Conservation (phyloP, 768 basidiomycete species). For the Coprinellus micaceus region DNA sequence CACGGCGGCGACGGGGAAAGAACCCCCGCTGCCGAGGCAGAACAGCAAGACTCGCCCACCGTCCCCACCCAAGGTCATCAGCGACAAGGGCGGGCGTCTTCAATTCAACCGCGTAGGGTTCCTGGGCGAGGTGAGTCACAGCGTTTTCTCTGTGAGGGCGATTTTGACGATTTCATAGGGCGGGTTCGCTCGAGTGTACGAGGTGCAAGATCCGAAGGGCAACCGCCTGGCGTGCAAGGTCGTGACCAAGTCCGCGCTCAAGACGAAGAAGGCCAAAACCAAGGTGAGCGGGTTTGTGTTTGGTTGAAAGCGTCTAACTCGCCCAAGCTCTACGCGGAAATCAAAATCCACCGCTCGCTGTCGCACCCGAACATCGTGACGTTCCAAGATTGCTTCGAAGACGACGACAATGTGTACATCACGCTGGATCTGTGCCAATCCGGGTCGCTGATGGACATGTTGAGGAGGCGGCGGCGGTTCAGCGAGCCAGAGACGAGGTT, state of each 20-base stretch:
- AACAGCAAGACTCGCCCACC: constrained; percentile 80
- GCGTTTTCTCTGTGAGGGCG: background rate
- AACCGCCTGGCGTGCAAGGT: constrained; percentile 85
- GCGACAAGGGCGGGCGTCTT: constrained; percentile 53
- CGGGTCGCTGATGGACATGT: constrained; percentile 88
- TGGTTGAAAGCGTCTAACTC: too few species aligned
- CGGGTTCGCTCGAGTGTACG: constrained; percentile 95
- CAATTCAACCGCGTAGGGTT: constrained; percentile 75
- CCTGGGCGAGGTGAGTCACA: constrained; percentile 74
- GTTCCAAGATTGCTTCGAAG: constrained; percentile 95
- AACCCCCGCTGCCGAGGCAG: constrained; percentile 73
- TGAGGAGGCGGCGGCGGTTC: constrained; percentile 81
- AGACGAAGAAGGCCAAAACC: constrained; percentile 95
- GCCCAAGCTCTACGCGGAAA: constrained; percentile 90
- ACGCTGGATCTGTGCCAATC: constrained; percentile 88
- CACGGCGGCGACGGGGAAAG: constrained; percentile 37
- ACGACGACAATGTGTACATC: constrained; percentile 95
- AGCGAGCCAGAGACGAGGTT: constrained; percentile 91
- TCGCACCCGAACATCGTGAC: constrained; percentile 89
- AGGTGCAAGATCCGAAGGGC: constrained; percentile 73
- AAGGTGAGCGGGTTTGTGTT: too few species aligned
- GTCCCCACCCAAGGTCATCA: constrained; percentile 74
- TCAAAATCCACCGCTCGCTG: constrained; percentile 92
- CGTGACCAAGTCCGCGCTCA: constrained; percentile 86
- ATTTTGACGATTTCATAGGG: constrained; percentile 39